A percentile compares a stretch with the other conserved stretches of the same genome.
Evolutionary conservation across 352 stramenopile species (phyloP).

Genomic region (Phytophthora lateralis): DNA sequence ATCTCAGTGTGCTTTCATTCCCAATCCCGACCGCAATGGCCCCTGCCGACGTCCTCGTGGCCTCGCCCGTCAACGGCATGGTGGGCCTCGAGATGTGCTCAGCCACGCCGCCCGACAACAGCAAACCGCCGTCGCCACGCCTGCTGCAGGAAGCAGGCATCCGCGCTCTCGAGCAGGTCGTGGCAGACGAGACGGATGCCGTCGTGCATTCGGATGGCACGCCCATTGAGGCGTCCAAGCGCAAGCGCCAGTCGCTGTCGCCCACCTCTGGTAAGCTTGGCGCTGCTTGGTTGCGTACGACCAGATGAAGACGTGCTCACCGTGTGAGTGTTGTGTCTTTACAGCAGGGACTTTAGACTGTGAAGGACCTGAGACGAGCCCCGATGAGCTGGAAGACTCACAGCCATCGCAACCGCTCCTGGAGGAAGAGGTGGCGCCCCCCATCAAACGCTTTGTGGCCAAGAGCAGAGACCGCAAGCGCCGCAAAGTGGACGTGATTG

Average conservation of each 20-base stretch:
- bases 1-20: slow-evolving; percentile 7
- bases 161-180: slow-evolving; percentile 58
- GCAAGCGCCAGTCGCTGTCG: slow-evolving; percentile 65
- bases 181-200: slow-evolving; percentile 33
- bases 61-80: slow-evolving; percentile 39
- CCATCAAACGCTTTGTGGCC: slow-evolving; percentile 51
- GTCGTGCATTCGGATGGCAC: slow-evolving; percentile 12
- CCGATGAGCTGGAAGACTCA: slow-evolving; percentile 31
- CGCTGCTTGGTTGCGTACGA: neutral
- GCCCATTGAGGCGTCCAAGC: slow-evolving; percentile 48
- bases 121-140: slow-evolving; percentile 39
- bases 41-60: slow-evolving; percentile 31
- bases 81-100: slow-evolving; percentile 45
- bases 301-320: slow-evolving; percentile 3
- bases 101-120: slow-evolving; percentile 33
- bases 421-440: slow-evolving; percentile 21
- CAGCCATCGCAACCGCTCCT: slow-evolving; percentile 23
- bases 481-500: slow-evolving; percentile 65
- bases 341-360: slow-evolving; percentile 31
- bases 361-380: slow-evolving; percentile 38
- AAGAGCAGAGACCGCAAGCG: slow-evolving; percentile 63
- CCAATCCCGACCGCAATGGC: slow-evolving; percentile 22
- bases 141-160: slow-evolving; percentile 58
- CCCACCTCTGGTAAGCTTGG: slow-evolving; percentile 42
- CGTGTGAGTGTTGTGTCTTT: slow-evolving; percentile 9